phyloP scores from a whole-genome alignment of 1,284 basidiomycete genomes.

The Crepidotus sp. region DNA sequence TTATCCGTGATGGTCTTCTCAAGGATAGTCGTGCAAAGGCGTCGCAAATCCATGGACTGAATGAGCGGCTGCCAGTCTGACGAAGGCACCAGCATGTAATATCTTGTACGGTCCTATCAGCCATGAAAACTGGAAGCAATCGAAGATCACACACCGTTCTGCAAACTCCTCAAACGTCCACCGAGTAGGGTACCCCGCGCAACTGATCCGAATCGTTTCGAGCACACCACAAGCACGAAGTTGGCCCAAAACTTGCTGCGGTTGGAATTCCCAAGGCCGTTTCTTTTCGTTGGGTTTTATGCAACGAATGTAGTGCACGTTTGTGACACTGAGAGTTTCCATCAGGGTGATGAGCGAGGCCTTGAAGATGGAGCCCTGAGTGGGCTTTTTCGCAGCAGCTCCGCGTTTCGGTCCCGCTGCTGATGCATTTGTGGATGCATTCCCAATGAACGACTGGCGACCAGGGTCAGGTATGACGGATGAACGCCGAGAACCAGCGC shows the following conservation, averaged over 20 bases:
- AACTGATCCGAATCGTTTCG: slow-evolving; percentile 98
- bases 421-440: slow-evolving; percentile 21
- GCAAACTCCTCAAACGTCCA: slow-evolving; percentile 99
- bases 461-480: slow-evolving; percentile 81
- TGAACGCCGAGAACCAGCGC: slow-evolving; percentile 61
- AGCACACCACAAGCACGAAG: slow-evolving; percentile 97
- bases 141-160: slow-evolving; percentile 62
- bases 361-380: slow-evolving; percentile 98
- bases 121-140: background rate
- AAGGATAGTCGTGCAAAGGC: slow-evolving; percentile 82
- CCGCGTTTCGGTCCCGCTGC: slow-evolving; percentile 45
- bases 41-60: slow-evolving; percentile 69
- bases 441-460: slow-evolving; percentile 58
- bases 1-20: slow-evolving; percentile 83
- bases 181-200: slow-evolving; percentile 97
- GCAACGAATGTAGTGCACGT: slow-evolving; percentile 99
- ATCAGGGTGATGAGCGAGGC: slow-evolving; percentile 89
- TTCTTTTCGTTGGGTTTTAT: slow-evolving; percentile 99
- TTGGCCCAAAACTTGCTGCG: slow-evolving; percentile 93
- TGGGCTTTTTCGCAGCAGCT: slow-evolving; percentile 79
- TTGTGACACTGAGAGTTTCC: slow-evolving; percentile 96
- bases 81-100: slow-evolving; percentile 93
- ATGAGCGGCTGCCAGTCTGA: slow-evolving; percentile 80
- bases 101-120: slow-evolving; percentile 41
- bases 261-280: slow-evolving; percentile 93